Percentiles rank a stretch among this genome's conserved stretches.
Conservation (phyloP, 108 stramenopile genomes). For the Cyclotella sp. region DNA sequence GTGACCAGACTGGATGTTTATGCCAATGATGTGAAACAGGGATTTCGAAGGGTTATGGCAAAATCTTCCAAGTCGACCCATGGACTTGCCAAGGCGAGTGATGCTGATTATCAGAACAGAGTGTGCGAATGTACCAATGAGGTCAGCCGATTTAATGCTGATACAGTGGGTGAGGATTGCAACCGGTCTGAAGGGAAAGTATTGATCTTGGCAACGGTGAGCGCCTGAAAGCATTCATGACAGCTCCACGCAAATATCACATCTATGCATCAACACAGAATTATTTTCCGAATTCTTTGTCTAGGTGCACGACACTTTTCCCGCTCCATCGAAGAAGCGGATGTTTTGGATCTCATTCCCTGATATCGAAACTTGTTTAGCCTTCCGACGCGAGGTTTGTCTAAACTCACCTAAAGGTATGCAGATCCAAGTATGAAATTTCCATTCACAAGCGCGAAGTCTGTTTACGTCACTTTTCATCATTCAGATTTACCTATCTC, state of each 20-base stretch:
- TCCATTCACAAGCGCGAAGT: not conserved
- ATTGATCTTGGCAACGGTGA: slow-evolving; percentile 78
- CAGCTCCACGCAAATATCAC: not conserved
- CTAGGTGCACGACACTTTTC: slow-evolving; percentile 82
- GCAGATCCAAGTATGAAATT: not conserved
- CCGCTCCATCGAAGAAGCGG: slow-evolving; percentile 63
- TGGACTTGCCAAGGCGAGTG: slow-evolving; percentile 65
- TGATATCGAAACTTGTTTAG: slow-evolving; percentile 69
- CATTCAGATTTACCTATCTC: slow-evolving; percentile 70
- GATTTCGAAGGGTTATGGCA: slow-evolving; percentile 51
- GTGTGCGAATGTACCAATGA: slow-evolving; percentile 61
- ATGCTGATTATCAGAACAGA: slow-evolving; percentile 62
- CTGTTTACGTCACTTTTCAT: not conserved
- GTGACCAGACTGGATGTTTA: slow-evolving; percentile 64
- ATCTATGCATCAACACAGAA: not conserved
- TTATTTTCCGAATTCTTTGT: not conserved
- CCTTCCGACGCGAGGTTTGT: slow-evolving; percentile 80
- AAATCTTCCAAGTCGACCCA: slow-evolving; percentile 62
- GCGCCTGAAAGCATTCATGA: not conserved
- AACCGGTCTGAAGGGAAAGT: slow-evolving; percentile 91
- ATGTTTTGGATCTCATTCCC: slow-evolving; percentile 83
- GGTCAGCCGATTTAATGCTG: slow-evolving; percentile 85
- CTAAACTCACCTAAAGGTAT: slow-evolving; percentile 61
- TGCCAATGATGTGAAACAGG: slow-evolving; percentile 57
- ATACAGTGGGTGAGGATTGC: slow-evolving; percentile 76